Evolutionary conservation across 129 eudicot species (phyloP).

Genomic region (Oenanthe sinensis): DNA sequence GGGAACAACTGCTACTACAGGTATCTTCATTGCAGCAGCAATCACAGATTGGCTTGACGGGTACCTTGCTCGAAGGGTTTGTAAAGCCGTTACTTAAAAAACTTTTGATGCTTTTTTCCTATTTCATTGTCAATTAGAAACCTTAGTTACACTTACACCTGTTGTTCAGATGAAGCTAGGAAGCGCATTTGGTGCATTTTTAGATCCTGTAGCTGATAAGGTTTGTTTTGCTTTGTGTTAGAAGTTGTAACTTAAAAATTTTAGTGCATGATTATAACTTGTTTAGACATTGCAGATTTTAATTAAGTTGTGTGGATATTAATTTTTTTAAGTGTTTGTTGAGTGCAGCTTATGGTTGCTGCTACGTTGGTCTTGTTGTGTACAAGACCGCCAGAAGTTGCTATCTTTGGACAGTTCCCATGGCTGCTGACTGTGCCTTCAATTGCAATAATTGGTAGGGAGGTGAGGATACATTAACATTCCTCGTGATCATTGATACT

Average conservation of each 20-base stretch:
- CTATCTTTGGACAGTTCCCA: conserved; percentile 58
- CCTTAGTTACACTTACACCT: background rate
- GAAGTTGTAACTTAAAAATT: background rate
- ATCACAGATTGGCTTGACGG: conserved; percentile 99
- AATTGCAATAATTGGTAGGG: conserved; percentile 89
- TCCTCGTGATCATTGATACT: background rate
- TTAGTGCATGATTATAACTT: background rate
- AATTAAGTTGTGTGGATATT: background rate
- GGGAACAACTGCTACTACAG: conserved; percentile 77
- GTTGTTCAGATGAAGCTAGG: conserved; percentile 73
- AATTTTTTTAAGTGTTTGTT: conserved; percentile 5
- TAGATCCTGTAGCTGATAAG: conserved; percentile 99
- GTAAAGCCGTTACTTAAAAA: conserved; percentile 8
- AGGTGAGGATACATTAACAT: conserved; percentile 30
- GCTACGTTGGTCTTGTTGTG: conserved; percentile 87
- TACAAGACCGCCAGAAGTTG: conserved; percentile 76
- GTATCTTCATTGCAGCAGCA: conserved; percentile 80
- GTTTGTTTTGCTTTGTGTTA: conserved; percentile 25
- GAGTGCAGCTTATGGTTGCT: conserved; percentile 97
- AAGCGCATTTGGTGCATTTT: conserved; percentile 91
- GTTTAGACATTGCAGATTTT: background rate
- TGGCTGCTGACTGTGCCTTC: conserved; percentile 91
- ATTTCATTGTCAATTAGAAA: background rate
- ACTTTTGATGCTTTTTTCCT: background rate
- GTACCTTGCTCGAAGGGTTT: conserved; percentile 85